phyloP scores from a whole-genome alignment of 805 yeast genomes.

The Yamadazyma paraphyllophila region DNA sequence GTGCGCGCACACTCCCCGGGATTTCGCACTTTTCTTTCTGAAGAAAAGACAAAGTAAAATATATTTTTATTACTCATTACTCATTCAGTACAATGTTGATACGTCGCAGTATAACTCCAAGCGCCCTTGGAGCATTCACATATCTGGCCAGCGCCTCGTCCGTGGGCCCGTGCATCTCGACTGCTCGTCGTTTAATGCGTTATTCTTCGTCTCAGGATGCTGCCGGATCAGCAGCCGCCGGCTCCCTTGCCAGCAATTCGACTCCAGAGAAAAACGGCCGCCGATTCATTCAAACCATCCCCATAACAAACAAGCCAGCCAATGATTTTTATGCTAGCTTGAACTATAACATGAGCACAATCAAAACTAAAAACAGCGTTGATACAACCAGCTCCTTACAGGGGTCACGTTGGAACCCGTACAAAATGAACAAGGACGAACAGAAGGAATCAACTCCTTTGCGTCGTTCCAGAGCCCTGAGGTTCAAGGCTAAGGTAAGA shows the following conservation, averaged over 20 bases:
- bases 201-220: conserved; percentile 21
- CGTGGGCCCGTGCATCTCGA: background rate
- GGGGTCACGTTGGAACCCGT: conserved; percentile 25
- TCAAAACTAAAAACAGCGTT: conserved; percentile 11
- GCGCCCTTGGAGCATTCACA: background rate
- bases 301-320: conserved; percentile 19
- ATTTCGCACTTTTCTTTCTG: conserved; percentile 2
- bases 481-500: conserved; percentile 15
- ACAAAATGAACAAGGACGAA: conserved; percentile 8
- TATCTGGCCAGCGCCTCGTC: background rate
- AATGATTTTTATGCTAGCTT: conserved; percentile 22
- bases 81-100: conserved; percentile 8
- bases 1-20: conserved; percentile 3
- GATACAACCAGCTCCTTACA: conserved; percentile 14
- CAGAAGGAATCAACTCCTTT: conserved; percentile 15
- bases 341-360: conserved; percentile 16
- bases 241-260: conserved; percentile 4
- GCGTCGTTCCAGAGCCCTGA: conserved; percentile 34
- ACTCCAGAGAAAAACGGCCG: conserved; percentile 20
- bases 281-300: conserved; percentile 37
- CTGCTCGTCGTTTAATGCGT: conserved; percentile 9
- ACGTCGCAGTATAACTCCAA: conserved; percentile 10
- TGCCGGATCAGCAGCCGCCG: conserved; percentile 6
- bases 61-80: conserved; percentile 4
- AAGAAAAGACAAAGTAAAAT: background rate